A percentile compares a stretch with the other conserved stretches of the same genome.
phyloP scores from a whole-genome alignment of 257 asterid genomes.

The Paulownia fortunei region DNA sequence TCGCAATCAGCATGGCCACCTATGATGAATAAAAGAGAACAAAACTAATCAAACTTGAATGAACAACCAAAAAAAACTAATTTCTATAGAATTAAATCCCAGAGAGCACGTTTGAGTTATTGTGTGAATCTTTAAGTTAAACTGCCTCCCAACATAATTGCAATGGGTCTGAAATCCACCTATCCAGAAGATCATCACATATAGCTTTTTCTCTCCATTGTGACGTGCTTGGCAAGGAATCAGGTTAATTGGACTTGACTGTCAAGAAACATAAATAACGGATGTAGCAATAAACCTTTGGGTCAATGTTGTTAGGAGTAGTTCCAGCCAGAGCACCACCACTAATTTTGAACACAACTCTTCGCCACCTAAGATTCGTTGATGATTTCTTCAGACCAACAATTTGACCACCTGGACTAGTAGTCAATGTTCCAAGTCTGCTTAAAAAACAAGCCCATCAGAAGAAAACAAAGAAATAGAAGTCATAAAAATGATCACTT shows the following conservation, averaged over 20 bases:
- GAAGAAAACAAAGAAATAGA: background rate
- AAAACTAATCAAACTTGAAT: slow-evolving; percentile 4
- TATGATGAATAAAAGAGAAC: slow-evolving; percentile 17
- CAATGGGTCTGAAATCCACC: background rate
- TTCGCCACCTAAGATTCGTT: slow-evolving; percentile 53
- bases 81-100: background rate
- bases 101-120: background rate
- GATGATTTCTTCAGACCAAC: slow-evolving; percentile 46
- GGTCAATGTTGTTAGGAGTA: slow-evolving; percentile 58
- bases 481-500: background rate
- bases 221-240: background rate
- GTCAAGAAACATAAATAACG: background rate
- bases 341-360: slow-evolving; percentile 69
- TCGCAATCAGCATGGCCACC: slow-evolving; percentile 67
- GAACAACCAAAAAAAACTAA: background rate
- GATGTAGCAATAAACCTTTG: slow-evolving; percentile 45
- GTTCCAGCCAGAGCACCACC: slow-evolving; percentile 66
- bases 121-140: background rate
- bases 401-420: slow-evolving; percentile 47
- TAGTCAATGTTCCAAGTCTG: slow-evolving; percentile 53
- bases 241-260: background rate
- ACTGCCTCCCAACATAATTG: background rate
- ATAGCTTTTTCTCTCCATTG: background rate
- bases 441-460: background rate
- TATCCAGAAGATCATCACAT: background rate